Evolutionary conservation across 805 yeast genomes (phyloP).

Genomic region (Pichia occidentalis): DNA sequence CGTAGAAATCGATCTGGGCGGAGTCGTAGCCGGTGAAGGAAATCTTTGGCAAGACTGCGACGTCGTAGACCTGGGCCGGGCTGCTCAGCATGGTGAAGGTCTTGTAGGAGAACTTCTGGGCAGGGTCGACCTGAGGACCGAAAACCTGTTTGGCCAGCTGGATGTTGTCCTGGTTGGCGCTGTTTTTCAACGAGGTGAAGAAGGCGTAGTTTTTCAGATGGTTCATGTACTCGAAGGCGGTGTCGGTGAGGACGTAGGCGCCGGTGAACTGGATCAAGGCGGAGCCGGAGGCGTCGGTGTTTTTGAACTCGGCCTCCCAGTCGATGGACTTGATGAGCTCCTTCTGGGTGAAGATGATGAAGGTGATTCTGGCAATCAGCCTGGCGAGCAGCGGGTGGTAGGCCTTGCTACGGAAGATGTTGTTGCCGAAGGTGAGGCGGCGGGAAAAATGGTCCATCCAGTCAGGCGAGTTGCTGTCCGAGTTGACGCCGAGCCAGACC

Average conservation of each 20-base stretch:
- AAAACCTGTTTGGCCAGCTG: conserved; percentile 15
- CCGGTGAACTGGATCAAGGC: conserved; percentile 30
- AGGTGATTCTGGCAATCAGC: conserved; percentile 28
- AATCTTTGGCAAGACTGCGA: conserved; percentile 26
- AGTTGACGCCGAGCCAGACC: conserved; percentile 21
- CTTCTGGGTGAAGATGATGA: conserved; percentile 25
- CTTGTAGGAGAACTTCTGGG: conserved; percentile 21
- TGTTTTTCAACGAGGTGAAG: conserved; percentile 21
- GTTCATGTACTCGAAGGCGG: conserved; percentile 28
- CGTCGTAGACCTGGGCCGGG: conserved; percentile 29
- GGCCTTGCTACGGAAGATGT: conserved; percentile 26
- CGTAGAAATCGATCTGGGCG: conserved; percentile 20
- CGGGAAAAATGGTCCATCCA: conserved; percentile 28
- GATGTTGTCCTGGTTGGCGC: conserved; percentile 11
- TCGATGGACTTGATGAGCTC: conserved; percentile 22
- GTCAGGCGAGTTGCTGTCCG: conserved; percentile 25
- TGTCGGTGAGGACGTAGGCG: conserved; percentile 27
- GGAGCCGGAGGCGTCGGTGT: conserved; percentile 28
- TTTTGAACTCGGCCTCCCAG: conserved; percentile 25
- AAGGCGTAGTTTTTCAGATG: conserved; percentile 16
- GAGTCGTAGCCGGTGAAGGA: conserved; percentile 25
- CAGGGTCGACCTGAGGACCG: conserved; percentile 23
- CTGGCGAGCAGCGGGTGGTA: conserved; percentile 31
- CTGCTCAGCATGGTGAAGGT: conserved; percentile 23
- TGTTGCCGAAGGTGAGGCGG: conserved; percentile 25